These are phyloP conservation scores for Boletus edulis DNA, from an alignment of 768 basidiomycete genomes.

Conservation along the genomic window DNA sequence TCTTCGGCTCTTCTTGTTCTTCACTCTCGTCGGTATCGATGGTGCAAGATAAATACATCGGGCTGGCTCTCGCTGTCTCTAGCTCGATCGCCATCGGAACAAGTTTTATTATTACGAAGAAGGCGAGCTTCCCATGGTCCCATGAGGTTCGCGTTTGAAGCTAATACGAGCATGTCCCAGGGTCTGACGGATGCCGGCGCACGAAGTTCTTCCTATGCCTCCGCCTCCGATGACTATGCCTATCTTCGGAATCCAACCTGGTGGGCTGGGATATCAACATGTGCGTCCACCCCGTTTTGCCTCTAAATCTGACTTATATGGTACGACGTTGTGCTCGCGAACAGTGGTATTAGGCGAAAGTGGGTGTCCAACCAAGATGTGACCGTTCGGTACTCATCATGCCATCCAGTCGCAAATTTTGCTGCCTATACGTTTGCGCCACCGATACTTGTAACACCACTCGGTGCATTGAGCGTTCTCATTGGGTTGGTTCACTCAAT, in stretches of 20 bases:
- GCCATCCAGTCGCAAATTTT: slow-evolving; percentile 72
- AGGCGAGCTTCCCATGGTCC: slow-evolving; percentile 47
- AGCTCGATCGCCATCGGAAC: slow-evolving; percentile 88
- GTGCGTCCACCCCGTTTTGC: slow-evolving; percentile 51
- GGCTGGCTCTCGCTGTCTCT: slow-evolving; percentile 82
- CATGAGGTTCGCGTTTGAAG: not conserved
- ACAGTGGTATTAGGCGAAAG: slow-evolving; percentile 95
- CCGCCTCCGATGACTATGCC: slow-evolving; percentile 77
- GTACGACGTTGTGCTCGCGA: not conserved
- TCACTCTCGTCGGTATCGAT: slow-evolving; percentile 33
- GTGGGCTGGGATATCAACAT: slow-evolving; percentile 94
- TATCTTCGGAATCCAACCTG: slow-evolving; percentile 92
- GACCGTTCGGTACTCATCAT: slow-evolving; percentile 1
- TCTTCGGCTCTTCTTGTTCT: not conserved
- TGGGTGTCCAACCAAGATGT: slow-evolving; percentile 32
- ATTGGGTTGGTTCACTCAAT: slow-evolving; percentile 67
- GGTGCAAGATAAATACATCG: slow-evolving; percentile 95
- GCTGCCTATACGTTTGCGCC: slow-evolving; percentile 98
- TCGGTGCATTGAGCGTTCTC: slow-evolving; percentile 95
- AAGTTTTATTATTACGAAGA: slow-evolving; percentile 99
- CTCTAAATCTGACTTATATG: slow-evolving; percentile 5
- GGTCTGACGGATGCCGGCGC: slow-evolving; percentile 86
- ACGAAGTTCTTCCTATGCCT: slow-evolving; percentile 44
- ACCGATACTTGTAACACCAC: slow-evolving; percentile 94
- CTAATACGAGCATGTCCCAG: slow-evolving; percentile 39